Base-by-base conservation (phyloP, 2,329 filamentous ascomycete genomes). In the Diaporthe amygdali region DNA sequence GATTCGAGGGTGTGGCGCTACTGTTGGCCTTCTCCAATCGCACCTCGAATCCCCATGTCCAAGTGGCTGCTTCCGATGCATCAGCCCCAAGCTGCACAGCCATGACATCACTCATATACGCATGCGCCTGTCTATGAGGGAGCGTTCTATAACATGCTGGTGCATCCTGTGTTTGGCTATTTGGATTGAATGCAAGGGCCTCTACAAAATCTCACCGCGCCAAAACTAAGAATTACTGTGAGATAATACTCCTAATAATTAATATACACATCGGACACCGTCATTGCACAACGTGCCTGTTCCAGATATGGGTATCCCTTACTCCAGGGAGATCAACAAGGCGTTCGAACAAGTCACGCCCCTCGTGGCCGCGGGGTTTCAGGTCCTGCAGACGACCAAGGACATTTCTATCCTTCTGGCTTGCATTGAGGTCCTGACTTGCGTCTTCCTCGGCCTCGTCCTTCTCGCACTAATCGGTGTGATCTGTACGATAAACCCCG, bases 381-480 rank as follows among this genome's bases (percentile, higher is more conserved):
- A 73, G 20, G 71, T 73, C 56, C 71, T 73, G 0, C 71, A 73
- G 20, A 73, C 71, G 22, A 73, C 71, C 44, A 73, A 71, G 56
- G 64, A 73, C 46, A 71, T 73, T 10, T 73, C 71, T n/a, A 71
- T 73, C 46, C 71, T 73, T 8, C 66, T 71, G 22, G 71, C 71
- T 34, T 68, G 52, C 56, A 71, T 73, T 12, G 64, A 73, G 34
- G 71, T 73, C 44, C 27, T 71, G 5, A 73, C 71, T n/a, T 68
- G 64, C 27, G 64, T 69, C 25, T 61, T 69, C 44, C 51, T 73
- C 15, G 41, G 51, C 14, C 44, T 71, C 10, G 68, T 73, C 51
- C 66, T 73, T 25, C 64, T 73, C 30, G 59, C 64, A 7, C 56
- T 73, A 10, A 27, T 71, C 41, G 69, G 71, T 2, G n/a, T 73